Conservation (phyloP, 2,329 filamentous ascomycete genomes). For the Cercospora canescens region DNA sequence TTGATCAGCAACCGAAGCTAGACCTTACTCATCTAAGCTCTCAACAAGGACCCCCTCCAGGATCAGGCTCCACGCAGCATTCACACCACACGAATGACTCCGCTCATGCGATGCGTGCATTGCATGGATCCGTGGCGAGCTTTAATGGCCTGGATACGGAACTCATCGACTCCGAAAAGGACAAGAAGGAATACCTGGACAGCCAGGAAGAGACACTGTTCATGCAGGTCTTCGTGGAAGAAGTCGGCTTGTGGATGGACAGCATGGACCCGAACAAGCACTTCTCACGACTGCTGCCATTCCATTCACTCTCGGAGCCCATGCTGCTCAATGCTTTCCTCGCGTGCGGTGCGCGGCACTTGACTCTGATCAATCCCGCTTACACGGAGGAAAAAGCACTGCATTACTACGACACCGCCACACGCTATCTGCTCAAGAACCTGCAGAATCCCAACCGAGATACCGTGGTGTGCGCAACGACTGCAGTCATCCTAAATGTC, state of each 20-base stretch:
- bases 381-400: constrained; percentile 76
- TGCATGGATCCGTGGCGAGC: constrained; percentile 29
- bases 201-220: constrained; percentile 79
- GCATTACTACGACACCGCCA: constrained; percentile 84
- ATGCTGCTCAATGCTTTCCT: constrained; percentile 89
- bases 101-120: constrained; percentile 24
- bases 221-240: constrained; percentile 89
- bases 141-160: constrained; percentile 40
- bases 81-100: constrained; percentile 27
- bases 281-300: constrained; percentile 82
- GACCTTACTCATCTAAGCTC: constrained; percentile 31
- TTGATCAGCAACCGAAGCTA: constrained; percentile 38
- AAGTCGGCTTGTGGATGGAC: constrained; percentile 94
- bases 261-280: constrained; percentile 80
- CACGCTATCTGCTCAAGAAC: constrained; percentile 71
- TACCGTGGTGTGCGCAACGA: constrained; percentile 79
- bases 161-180: constrained; percentile 42
- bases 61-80: constrained; percentile 27
- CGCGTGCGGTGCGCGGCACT: constrained; percentile 82
- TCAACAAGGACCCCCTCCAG: constrained; percentile 20
- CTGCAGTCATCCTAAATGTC: constrained; percentile 84
- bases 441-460: constrained; percentile 84
- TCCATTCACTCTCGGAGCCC: constrained; percentile 75
- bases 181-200: constrained; percentile 64
- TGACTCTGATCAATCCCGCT: constrained; percentile 68